Conservation (phyloP, 2,329 filamentous ascomycete species). For the Emergomyces africanus region DNA sequence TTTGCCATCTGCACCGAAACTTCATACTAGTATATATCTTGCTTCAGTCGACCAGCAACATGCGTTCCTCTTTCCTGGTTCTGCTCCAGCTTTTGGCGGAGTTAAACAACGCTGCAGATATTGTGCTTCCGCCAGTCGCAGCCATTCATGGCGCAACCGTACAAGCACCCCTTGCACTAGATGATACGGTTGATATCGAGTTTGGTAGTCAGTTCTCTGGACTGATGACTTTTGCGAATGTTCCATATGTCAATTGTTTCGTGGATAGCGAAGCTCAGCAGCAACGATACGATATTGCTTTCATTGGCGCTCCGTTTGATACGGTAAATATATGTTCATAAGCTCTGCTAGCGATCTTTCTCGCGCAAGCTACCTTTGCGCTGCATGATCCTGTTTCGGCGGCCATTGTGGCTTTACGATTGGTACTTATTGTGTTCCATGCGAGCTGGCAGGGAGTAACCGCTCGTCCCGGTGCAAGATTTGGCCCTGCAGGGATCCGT, state of each 20-base stretch:
- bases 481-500: conserved; percentile 77
- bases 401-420: conserved; percentile 1
- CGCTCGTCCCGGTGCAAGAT: conserved; percentile 60
- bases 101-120: conserved; percentile 10
- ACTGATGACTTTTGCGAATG: conserved; percentile 62
- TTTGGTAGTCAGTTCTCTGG: conserved; percentile 49
- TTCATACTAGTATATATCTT: not conserved
- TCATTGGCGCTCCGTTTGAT: conserved; percentile 62
- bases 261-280: conserved; percentile 39
- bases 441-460: conserved; percentile 35
- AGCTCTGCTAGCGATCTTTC: not conserved
- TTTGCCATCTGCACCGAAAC: not conserved
- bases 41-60: not conserved
- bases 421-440: conserved; percentile 5
- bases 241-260: conserved; percentile 56
- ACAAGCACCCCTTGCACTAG: conserved; percentile 9
- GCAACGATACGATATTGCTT: conserved; percentile 55
- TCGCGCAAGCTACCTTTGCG: not conserved
- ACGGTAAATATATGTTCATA: conserved; percentile 33
- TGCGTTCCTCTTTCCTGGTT: not conserved
- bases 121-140: conserved; percentile 19
- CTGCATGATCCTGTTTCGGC: conserved; percentile 13
- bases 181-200: conserved; percentile 29
- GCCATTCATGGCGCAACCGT: conserved; percentile 10
- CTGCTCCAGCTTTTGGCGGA: not conserved